Conservation (phyloP, 106 monocot species). For the Platanthera guangdongensis region DNA sequence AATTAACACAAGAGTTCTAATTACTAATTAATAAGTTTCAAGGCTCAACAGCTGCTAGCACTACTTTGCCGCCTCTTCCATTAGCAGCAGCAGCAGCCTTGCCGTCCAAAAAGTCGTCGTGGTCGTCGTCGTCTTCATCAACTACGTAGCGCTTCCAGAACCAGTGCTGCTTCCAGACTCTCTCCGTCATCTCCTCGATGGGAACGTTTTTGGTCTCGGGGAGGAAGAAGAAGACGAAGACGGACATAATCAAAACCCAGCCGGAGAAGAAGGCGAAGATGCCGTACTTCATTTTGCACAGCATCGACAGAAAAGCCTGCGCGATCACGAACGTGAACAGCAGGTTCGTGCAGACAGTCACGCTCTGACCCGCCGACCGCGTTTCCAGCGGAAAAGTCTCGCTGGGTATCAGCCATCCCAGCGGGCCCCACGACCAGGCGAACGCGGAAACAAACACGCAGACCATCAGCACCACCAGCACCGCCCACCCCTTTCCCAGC, state of each 20-base stretch:
- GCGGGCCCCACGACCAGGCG: constrained; percentile 13
- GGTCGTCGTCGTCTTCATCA: not conserved
- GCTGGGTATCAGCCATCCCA: constrained; percentile 60
- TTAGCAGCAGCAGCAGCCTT: not conserved
- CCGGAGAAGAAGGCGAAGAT: constrained; percentile 67
- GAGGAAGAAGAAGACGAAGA: constrained; percentile 13
- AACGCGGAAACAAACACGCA: not conserved
- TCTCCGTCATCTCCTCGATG: constrained; percentile 20
- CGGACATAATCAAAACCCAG: constrained; percentile 34
- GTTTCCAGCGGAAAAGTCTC: constrained; percentile 76
- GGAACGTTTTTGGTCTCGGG: constrained; percentile 20
- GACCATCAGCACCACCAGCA: constrained; percentile 47
- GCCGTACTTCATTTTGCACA: constrained; percentile 55
- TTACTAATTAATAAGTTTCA: too few species aligned
- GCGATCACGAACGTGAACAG: constrained; percentile 81
- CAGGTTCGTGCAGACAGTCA: constrained; percentile 68
- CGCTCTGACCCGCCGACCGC: constrained; percentile 52
- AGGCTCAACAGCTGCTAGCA: not conserved
- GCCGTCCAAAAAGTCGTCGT: not conserved
- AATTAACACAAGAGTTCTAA: too few species aligned
- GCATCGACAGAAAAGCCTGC: constrained; percentile 73
- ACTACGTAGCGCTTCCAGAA: constrained; percentile 13
- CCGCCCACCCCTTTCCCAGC: constrained; percentile 29
- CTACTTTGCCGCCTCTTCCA: not conserved
- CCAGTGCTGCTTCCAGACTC: constrained; percentile 22